Evolutionary conservation across 495 filamentous ascomycete species (phyloP).

Genomic region (Neurospora discreta): DNA sequence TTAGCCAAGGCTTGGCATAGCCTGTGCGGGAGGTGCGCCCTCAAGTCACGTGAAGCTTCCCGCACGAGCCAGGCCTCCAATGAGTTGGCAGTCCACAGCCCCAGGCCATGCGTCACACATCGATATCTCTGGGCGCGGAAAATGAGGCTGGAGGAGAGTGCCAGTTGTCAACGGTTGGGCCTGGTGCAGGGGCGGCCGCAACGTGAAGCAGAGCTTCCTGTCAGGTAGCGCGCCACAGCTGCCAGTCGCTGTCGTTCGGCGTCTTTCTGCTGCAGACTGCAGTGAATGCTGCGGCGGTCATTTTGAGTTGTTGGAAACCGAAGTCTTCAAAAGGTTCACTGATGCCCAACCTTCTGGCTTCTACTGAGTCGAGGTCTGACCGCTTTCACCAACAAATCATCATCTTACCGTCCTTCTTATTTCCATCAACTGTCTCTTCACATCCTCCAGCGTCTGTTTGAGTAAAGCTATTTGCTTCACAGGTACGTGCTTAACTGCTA

Average conservation of each 20-base stretch:
- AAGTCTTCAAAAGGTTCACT: conserved; percentile 7
- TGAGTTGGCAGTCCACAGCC: not conserved
- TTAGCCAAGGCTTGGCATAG: not conserved
- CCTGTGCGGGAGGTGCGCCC: not conserved
- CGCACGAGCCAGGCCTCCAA: not conserved
- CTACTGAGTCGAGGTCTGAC: conserved; percentile 17
- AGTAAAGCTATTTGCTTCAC: conserved; percentile 9
- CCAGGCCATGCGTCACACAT: conserved; percentile 10
- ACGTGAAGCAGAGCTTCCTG: not conserved
- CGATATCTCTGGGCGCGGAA: conserved; percentile 1
- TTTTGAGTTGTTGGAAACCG: not conserved
- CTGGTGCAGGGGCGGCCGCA: not conserved
- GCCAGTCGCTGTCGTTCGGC: not conserved
- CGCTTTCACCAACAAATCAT: conserved; percentile 22
- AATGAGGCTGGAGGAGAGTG: conserved; percentile 23
- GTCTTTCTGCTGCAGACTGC: not conserved
- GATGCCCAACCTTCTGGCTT: conserved; percentile 26
- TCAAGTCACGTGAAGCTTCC: not conserved
- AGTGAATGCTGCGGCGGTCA: not conserved
- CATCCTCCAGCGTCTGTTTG: not conserved
- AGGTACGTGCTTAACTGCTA: not conserved
- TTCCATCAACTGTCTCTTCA: conserved; percentile 3
- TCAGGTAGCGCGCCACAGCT: not conserved
- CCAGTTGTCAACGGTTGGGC: conserved; percentile 23
- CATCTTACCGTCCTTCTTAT: conserved; percentile 1